Percentiles rank a stretch among this genome's conserved stretches.
phyloP scores from a whole-genome alignment of 192 early-diverging fungal genomes.

The Coemansia sp. region DNA sequence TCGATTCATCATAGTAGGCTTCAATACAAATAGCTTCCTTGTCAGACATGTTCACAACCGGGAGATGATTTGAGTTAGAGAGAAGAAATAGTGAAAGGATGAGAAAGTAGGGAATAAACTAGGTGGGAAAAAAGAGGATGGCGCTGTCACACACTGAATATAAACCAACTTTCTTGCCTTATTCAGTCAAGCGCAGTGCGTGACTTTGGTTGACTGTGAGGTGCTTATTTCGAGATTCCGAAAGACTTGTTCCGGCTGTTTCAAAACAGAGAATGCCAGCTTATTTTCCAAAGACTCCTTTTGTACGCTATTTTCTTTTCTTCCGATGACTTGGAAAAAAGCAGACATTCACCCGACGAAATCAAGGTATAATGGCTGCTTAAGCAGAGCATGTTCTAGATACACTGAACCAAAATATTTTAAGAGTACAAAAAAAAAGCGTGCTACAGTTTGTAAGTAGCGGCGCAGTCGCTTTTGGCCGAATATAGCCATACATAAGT shows the following conservation, averaged over 20 bases:
- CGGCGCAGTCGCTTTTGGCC: constrained; percentile 64
- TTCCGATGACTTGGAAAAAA: not conserved
- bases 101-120: not conserved
- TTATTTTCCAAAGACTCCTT: too few species aligned
- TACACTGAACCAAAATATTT: too few species aligned
- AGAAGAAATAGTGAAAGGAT: not conserved
- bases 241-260: too few species aligned
- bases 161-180: not conserved
- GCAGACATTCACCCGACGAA: not conserved
- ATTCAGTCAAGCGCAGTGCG: not conserved
- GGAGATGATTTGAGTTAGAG: not conserved
- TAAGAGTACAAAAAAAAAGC: too few species aligned
- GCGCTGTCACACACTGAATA: not conserved
- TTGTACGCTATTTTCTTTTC: too few species aligned
- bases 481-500: constrained; percentile 74
- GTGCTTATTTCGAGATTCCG: too few species aligned
- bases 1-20: not conserved
- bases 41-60: not conserved
- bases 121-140: not conserved
- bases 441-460: constrained; percentile 60
- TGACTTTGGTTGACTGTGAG: not conserved
- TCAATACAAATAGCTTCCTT: not conserved
- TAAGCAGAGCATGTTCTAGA: too few species aligned
- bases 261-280: not conserved
- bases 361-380: too few species aligned